Evolutionary conservation across 2,329 filamentous ascomycete species (phyloP).

Genomic region (Helotiales sp.): DNA sequence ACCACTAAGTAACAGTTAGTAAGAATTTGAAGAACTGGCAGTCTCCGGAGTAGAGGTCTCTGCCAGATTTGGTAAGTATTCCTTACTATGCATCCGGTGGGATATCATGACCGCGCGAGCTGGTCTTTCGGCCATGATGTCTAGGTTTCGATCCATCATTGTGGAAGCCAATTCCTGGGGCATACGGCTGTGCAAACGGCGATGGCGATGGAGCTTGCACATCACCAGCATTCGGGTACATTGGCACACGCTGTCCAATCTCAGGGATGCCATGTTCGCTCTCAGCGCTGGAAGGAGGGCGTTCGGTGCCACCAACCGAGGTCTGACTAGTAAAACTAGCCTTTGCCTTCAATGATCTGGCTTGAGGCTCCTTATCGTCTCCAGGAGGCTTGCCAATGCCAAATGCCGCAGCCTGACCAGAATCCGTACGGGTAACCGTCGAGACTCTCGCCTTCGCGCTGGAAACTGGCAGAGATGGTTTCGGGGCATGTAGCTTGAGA

Average conservation of each 20-base stretch:
- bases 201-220: slow-evolving; percentile 92
- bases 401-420: slow-evolving; percentile 81
- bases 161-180: slow-evolving; percentile 53
- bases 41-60: not conserved
- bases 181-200: slow-evolving; percentile 47
- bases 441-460: slow-evolving; percentile 85
- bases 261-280: slow-evolving; percentile 90
- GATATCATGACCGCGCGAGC: slow-evolving; percentile 70
- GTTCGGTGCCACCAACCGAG: slow-evolving; percentile 48
- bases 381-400: slow-evolving; percentile 73
- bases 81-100: slow-evolving; percentile 81
- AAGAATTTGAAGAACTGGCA: not conserved
- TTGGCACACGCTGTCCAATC: slow-evolving; percentile 89
- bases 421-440: slow-evolving; percentile 88
- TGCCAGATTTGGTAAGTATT: not conserved
- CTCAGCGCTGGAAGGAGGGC: slow-evolving; percentile 62
- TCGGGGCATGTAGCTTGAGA: slow-evolving; percentile 86
- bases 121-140: slow-evolving; percentile 73
- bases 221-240: slow-evolving; percentile 91
- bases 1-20: slow-evolving; percentile 46
- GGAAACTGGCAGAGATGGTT: slow-evolving; percentile 78
- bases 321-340: slow-evolving; percentile 61
- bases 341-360: slow-evolving; percentile 64
- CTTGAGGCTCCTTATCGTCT: slow-evolving; percentile 55
- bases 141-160: slow-evolving; percentile 56